Conservation (phyloP, 2,329 filamentous ascomycete genomes). For the Hymenoscyphus fructigenus region DNA sequence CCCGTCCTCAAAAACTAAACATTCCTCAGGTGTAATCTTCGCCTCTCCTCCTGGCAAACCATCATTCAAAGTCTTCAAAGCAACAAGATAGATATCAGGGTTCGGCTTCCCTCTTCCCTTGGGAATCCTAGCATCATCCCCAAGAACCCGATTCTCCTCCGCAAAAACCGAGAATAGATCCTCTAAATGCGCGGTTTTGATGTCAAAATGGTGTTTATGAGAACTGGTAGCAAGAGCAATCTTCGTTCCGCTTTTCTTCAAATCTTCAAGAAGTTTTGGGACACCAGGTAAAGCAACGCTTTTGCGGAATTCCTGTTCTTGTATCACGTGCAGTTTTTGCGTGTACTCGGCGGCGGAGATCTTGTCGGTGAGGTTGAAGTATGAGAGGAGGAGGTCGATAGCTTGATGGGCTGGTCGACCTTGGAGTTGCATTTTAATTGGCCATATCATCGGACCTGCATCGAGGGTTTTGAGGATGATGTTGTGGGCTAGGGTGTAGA, state of each 20-base stretch:
- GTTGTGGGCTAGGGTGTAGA: constrained; percentile 83
- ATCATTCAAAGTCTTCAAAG: constrained; percentile 79
- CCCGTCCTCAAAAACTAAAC: constrained; percentile 92
- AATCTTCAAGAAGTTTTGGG: constrained; percentile 59
- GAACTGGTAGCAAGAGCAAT: constrained; percentile 76
- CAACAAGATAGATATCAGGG: constrained; percentile 90
- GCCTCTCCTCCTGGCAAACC: constrained; percentile 61
- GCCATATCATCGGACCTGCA: constrained; percentile 77
- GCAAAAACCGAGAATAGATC: constrained; percentile 66
- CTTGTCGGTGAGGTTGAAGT: constrained; percentile 70
- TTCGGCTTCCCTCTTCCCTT: constrained; percentile 84
- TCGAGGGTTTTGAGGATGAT: constrained; percentile 73
- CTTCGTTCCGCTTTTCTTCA: constrained; percentile 44
- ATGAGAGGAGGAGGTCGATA: constrained; percentile 66
- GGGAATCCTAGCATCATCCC: constrained; percentile 78
- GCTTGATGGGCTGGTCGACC: constrained; percentile 40
- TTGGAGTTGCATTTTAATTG: constrained; percentile 79
- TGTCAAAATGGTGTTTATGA: constrained; percentile 45
- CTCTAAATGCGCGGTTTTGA: constrained; percentile 47
- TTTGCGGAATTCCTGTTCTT: constrained; percentile 68
- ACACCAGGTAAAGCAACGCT: constrained; percentile 79
- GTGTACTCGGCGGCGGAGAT: constrained; percentile 69
- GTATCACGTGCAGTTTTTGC: constrained; percentile 57
- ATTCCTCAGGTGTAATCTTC: constrained; percentile 77
- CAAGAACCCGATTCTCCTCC: constrained; percentile 67